phyloP scores from a whole-genome alignment of 805 yeast species.

The Saccharomycodes ludwigii region DNA sequence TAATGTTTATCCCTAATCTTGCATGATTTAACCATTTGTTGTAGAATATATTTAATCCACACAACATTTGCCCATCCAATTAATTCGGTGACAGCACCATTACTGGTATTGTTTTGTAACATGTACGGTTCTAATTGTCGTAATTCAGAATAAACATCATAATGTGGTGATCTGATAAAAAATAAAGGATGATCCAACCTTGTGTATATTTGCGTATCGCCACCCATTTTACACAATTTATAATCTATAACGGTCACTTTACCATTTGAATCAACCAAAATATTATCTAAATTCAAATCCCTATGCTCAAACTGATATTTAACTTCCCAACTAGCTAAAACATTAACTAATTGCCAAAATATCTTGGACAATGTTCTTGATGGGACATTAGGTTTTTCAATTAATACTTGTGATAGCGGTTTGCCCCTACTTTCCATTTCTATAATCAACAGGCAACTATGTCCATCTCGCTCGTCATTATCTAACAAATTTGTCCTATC shows the following conservation, averaged over 20 bases:
- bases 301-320: constrained; percentile 53
- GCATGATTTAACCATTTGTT: constrained; percentile 5
- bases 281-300: constrained; percentile 56
- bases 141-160: constrained; percentile 7
- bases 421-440: constrained; percentile 24
- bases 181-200: constrained; percentile 55
- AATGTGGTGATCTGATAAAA: constrained; percentile 22
- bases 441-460: constrained; percentile 13
- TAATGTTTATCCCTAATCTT: constrained; percentile 7
- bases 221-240: constrained; percentile 39
- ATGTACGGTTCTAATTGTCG: constrained; percentile 6
- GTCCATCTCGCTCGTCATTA: not conserved
- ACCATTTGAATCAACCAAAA: constrained; percentile 30
- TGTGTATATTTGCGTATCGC: constrained; percentile 27
- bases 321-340: constrained; percentile 40
- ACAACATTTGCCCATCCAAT: constrained; percentile 7
- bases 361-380: constrained; percentile 20
- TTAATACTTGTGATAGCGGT: constrained; percentile 12
- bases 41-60: constrained; percentile 7
- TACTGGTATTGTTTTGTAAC: constrained; percentile 1
- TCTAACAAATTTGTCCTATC: too few relatives aligned
- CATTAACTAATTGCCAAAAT: constrained; percentile 41
- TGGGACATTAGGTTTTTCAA: constrained; percentile 18
- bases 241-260: constrained; percentile 46
- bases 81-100: too few relatives aligned